Evolutionary conservation across 441 rosid species (phyloP).

Genomic region (Pelargonium fulgidum): DNA sequence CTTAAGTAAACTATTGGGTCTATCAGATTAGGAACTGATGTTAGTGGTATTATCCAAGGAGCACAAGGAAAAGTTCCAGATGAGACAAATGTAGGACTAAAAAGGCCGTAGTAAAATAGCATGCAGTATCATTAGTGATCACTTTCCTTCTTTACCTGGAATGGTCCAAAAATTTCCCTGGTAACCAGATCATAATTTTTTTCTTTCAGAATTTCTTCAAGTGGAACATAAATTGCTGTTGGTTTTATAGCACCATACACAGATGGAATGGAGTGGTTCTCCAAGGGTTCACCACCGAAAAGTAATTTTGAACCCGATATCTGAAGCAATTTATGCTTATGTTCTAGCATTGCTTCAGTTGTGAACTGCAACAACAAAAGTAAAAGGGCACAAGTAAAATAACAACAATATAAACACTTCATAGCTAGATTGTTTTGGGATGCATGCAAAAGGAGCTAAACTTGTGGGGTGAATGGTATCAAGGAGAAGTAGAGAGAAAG

Average conservation of each 20-base stretch:
- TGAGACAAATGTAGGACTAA: no score
- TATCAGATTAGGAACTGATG: not conserved
- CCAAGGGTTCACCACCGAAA: constrained; percentile 72
- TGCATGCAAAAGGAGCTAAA: no score
- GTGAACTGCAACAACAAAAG: constrained; percentile 45
- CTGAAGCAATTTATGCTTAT: constrained; percentile 64
- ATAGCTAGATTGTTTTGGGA: not conserved
- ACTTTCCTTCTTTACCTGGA: constrained; percentile 53
- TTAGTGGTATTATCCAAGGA: not conserved
- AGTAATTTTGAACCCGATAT: constrained; percentile 81
- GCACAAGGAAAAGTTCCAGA: not conserved
- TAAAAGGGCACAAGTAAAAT: not conserved
- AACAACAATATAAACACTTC: not conserved
- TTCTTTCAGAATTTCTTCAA: constrained; percentile 77
- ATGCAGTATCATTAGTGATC: no score
- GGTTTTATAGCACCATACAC: constrained; percentile 87
- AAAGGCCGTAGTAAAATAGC: no score
- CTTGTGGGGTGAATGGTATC: not conserved
- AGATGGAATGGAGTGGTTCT: constrained; percentile 81
- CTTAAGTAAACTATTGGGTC: no score
- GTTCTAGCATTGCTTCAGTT: constrained; percentile 83
- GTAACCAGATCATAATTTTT: constrained; percentile 66
- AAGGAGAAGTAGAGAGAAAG: not conserved
- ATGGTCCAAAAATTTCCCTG: constrained; percentile 87
- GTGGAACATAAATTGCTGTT: constrained; percentile 78